These are phyloP conservation scores for Trichosporon sp. DNA, from an alignment of 1,284 basidiomycete species.

Conservation along the genomic window DNA sequence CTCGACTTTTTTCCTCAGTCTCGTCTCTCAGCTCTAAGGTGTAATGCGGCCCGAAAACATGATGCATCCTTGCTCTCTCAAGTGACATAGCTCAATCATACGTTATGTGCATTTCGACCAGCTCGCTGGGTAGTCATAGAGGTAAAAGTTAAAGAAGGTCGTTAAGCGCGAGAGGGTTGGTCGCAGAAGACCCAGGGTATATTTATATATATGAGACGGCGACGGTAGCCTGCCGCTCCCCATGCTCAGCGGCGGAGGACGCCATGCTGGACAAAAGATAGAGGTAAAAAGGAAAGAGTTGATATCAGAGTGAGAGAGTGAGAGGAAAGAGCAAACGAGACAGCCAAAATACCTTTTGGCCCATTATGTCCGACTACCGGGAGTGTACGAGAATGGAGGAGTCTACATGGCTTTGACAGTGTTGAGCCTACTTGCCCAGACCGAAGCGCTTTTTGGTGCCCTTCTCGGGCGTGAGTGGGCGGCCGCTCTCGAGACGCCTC, in stretches of 20 bases:
- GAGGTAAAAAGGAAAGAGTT: slow-evolving; percentile 4
- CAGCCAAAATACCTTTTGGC: neutral
- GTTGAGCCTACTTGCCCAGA: slow-evolving; percentile 39
- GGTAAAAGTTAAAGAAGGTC: slow-evolving; percentile 19
- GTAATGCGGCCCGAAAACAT: neutral
- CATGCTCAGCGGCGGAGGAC: neutral
- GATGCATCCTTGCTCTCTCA: neutral
- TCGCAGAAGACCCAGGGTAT: slow-evolving; percentile 24
- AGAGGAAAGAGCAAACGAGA: neutral
- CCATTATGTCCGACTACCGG: slow-evolving; percentile 6
- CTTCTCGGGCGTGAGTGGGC: slow-evolving; percentile 94
- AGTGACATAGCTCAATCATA: slow-evolving; percentile 14
- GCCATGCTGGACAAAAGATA: slow-evolving; percentile 6
- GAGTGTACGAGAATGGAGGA: slow-evolving; percentile 3
- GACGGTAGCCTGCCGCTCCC: neutral
- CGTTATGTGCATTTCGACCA: slow-evolving; percentile 26
- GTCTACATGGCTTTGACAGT: neutral
- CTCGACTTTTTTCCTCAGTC: neutral
- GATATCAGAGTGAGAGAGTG: neutral
- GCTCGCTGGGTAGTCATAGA: slow-evolving; percentile 21
- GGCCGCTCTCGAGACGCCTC: slow-evolving; percentile 86
- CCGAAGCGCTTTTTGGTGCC: slow-evolving; percentile 50
- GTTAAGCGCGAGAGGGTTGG: slow-evolving; percentile 21
- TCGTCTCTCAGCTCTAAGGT: too few relatives aligned
- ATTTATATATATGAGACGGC: slow-evolving; percentile 1